Evolutionary conservation across 306 rosid species (phyloP).

Genomic region (Castanea mollissima): DNA sequence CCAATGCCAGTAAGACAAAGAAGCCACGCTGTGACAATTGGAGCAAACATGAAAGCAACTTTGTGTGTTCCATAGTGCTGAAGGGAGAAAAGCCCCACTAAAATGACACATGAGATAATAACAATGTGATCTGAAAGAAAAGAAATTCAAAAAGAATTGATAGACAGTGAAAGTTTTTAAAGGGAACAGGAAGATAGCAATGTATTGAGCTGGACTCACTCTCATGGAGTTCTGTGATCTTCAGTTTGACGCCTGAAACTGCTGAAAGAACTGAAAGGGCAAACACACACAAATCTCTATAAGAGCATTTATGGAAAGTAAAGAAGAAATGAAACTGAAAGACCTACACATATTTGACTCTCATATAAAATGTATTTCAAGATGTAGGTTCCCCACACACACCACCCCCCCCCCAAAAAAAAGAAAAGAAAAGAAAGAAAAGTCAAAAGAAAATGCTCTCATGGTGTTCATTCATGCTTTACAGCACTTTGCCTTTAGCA

Average conservation of each 20-base stretch:
- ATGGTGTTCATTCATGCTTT: background rate
- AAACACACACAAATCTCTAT: constrained; percentile 19
- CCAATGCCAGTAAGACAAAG: constrained; percentile 60
- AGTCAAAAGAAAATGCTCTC: background rate
- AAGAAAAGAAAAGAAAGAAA: no score
- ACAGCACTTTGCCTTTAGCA: background rate
- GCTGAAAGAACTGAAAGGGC: constrained; percentile 85
- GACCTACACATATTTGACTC: background rate
- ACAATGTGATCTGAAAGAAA: constrained; percentile 58
- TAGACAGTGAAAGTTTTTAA: background rate
- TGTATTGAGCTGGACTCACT: constrained; percentile 45
- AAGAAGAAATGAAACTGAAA: background rate
- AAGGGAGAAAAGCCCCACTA: constrained; percentile 73
- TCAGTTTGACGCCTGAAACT: constrained; percentile 72
- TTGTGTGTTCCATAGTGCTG: constrained; percentile 75
- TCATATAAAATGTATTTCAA: background rate
- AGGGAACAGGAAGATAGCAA: background rate
- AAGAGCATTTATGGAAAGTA: background rate
- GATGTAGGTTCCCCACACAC: background rate
- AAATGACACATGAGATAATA: constrained; percentile 57
- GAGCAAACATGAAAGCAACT: constrained; percentile 78
- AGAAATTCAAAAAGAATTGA: constrained; percentile 20
- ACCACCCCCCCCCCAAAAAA: background rate
- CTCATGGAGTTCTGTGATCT: constrained; percentile 70
- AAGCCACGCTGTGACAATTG: constrained; percentile 67